Percentiles rank a stretch among this genome's conserved stretches.
phyloP scores from a whole-genome alignment of 179 eudicot species.

The Sideroxylon spinosum region DNA sequence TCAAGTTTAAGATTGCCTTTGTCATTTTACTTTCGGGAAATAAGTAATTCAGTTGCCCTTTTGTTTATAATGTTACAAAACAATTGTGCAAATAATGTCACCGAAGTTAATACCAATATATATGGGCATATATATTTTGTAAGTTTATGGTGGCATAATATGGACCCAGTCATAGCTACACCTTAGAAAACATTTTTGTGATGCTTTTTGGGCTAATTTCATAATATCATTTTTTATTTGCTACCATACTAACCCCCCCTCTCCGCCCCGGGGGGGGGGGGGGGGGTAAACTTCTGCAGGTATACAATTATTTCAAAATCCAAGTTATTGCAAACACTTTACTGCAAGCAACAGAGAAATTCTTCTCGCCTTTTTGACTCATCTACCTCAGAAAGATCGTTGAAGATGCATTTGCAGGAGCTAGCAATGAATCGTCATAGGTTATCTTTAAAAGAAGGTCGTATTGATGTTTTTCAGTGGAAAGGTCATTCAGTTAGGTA shows the following conservation, averaged over 20 bases:
- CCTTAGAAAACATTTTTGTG: not conserved
- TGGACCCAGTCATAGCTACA: not conserved
- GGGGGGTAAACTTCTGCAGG: constrained; percentile 37
- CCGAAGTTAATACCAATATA: not conserved
- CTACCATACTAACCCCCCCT: not conserved
- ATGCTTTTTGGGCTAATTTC: not conserved
- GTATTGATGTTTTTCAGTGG: constrained; percentile 57
- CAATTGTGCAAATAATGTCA: not conserved
- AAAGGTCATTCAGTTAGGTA: constrained; percentile 68
- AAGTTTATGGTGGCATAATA: not conserved
- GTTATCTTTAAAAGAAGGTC: constrained; percentile 42
- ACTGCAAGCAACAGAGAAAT: constrained; percentile 34
- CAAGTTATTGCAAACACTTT: constrained; percentile 39
- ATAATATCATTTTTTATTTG: not conserved
- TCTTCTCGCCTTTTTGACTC: constrained; percentile 23
- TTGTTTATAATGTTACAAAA: not conserved
- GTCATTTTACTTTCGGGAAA: not conserved
- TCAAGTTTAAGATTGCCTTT: not conserved
- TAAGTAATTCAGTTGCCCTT: not conserved
- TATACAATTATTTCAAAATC: constrained; percentile 36
- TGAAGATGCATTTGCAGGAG: constrained; percentile 46
- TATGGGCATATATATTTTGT: not conserved
- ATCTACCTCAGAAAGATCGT: constrained; percentile 26
- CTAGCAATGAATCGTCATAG: constrained; percentile 56
- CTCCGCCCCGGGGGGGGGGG: no score